phyloP scores from a whole-genome alignment of 139 green algal genomes.

The Volvox africanus region DNA sequence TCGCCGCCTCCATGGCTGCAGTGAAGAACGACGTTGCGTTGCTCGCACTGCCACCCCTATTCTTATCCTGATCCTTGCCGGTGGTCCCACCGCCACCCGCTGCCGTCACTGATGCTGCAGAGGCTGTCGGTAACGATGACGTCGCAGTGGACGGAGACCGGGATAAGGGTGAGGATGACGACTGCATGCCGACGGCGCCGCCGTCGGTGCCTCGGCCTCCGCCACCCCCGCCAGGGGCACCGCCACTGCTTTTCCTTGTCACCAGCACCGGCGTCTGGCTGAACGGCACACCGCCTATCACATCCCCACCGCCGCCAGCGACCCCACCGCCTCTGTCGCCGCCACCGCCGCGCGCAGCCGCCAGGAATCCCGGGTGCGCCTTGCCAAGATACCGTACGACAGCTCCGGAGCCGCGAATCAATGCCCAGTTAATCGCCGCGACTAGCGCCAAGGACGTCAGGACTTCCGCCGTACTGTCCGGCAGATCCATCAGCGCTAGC shows the following conservation, averaged over 20 bases:
- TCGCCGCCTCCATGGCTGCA: neutral
- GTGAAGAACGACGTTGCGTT: neutral
- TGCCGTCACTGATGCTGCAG: too few species aligned
- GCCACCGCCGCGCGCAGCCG: neutral
- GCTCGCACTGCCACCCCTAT: neutral
- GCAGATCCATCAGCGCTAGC: conserved; percentile 54
- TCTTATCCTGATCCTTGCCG: conserved; percentile 25
- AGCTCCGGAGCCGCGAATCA: conserved; percentile 24
- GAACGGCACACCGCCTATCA: neutral
- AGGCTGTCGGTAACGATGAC: too few species aligned
- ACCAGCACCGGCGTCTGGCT: neutral
- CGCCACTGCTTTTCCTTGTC: neutral
- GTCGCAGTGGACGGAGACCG: neutral
- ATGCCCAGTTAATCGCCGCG: conserved; percentile 47
- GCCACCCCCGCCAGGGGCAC: neutral
- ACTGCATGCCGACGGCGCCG: neutral
- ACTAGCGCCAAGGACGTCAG: conserved; percentile 54
- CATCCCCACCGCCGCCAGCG: neutral
- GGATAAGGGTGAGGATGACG: neutral
- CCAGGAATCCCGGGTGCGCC: neutral
- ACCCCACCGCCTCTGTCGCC: neutral
- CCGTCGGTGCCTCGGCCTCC: neutral
- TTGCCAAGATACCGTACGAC: conserved; percentile 10
- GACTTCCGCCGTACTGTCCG: conserved; percentile 55
- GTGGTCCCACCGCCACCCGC: neutral